A percentile compares a stretch with the other conserved stretches of the same genome.
These are phyloP conservation scores for Candida pini DNA, from an alignment of 805 yeast genomes.

Conservation along the genomic window DNA sequence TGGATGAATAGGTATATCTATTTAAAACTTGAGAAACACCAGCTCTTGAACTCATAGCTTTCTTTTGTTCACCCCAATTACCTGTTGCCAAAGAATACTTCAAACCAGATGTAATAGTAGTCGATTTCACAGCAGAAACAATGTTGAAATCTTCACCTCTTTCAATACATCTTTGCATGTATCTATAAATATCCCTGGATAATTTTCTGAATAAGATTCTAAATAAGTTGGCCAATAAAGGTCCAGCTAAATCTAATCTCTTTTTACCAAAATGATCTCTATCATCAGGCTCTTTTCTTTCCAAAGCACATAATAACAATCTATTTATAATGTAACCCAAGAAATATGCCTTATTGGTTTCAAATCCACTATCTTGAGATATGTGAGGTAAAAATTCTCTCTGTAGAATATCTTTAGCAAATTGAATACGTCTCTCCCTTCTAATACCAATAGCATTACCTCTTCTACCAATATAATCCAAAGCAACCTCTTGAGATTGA, in stretches of 20 bases:
- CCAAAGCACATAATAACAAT: constrained; percentile 89
- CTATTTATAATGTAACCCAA: constrained; percentile 97
- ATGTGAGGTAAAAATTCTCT: constrained; percentile 96
- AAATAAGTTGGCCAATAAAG: constrained; percentile 91
- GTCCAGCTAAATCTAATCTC: constrained; percentile 98
- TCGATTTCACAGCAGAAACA: constrained; percentile 94
- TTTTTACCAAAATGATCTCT: constrained; percentile 99
- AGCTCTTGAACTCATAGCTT: constrained; percentile 97
- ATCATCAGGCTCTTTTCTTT: constrained; percentile 96
- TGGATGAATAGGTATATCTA: constrained; percentile 97
- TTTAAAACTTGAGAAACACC: constrained; percentile 99
- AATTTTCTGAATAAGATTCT: constrained; percentile 89
- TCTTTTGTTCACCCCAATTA: constrained; percentile 99
- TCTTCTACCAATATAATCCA: constrained; percentile 97
- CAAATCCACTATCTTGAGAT: constrained; percentile 95
- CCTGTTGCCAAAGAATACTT: constrained; percentile 98
- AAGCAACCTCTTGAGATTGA: constrained; percentile 96
- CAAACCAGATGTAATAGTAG: constrained; percentile 94
- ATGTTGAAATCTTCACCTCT: constrained; percentile 95
- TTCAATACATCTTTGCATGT: constrained; percentile 98
- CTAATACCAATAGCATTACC: constrained; percentile 94
- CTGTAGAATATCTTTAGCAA: constrained; percentile 93
- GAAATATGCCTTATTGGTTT: constrained; percentile 94
- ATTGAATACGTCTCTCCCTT: constrained; percentile 96
- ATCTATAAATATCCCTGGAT: constrained; percentile 94